Evolutionary conservation across 2,329 filamentous ascomycete genomes (phyloP), one percentile per base, ranked within the genome.

Genomic region (Fusarium sp.): DNA sequence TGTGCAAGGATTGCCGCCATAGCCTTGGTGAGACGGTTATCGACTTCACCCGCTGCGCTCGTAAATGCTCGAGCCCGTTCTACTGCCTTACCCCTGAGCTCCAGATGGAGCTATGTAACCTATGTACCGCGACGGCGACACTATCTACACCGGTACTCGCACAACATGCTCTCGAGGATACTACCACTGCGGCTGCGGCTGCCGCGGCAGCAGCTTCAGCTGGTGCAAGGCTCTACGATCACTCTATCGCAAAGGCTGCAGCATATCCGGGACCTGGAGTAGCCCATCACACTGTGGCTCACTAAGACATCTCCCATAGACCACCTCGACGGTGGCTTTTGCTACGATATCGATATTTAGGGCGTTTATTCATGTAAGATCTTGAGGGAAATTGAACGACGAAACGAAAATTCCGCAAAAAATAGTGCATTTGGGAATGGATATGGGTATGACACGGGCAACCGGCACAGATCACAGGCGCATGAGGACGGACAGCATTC

Each of bases 61-160:
- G 77, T 67, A 76, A 73, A 72, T 79, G 77, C 72, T 70, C 70
- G 58, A 79, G 76, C 57, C 77, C 77, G 44, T 78, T 76, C 67
- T 79, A 79, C 69, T 74, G 76, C 59, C 73, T 79, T 60, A 78
- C 75, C 33, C 73, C 77, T 60, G 73, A 72, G 44, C 75, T 72
- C 44, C 69, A 77, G 64, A 69, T 78, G 73, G 76, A 77, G 56
- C 48, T 78, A 60, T 78, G 76, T 70, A 61, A 64, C 60, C 63
- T 78, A 49, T 78, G 76, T 63, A 54, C 70, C 29, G 59, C 75
- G 39, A 68, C 73, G 33, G 48, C 65, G 16, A 70, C 63, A 44
- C 55, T 74, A 44, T 72, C 72, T 63, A 73, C 75, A 77, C 75
- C 75, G 74, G 73, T 77, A 73, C 65, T 76, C 59, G 65, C 75